These are phyloP conservation scores for Penicillium cosmopolitanum DNA, from an alignment of 495 filamentous ascomycete genomes.

Conservation along the genomic window DNA sequence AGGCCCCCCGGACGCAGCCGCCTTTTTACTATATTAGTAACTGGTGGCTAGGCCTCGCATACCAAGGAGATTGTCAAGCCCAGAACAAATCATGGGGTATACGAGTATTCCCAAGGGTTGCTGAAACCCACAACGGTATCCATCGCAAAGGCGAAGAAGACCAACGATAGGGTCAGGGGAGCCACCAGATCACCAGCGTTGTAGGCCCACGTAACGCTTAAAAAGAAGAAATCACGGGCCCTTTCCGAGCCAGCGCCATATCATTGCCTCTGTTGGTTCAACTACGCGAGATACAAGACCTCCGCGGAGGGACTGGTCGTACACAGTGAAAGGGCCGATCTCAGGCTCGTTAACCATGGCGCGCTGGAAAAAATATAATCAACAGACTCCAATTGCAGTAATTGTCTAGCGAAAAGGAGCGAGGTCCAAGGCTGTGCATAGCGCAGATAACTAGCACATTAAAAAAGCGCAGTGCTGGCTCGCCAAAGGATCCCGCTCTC, in stretches of 20 bases:
- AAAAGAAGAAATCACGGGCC: conserved; percentile 16
- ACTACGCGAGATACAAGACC: conserved; percentile 31
- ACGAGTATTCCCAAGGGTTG: not conserved
- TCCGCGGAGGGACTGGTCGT: conserved; percentile 10
- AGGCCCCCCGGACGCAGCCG: not conserved
- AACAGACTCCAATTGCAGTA: not conserved
- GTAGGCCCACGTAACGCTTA: conserved; percentile 18
- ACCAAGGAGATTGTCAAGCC: conserved; percentile 8
- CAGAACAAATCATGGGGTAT: not conserved
- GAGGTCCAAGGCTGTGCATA: not conserved
- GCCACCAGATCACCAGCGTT: conserved; percentile 22
- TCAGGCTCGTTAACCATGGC: not conserved
- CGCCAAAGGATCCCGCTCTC: conserved; percentile 50
- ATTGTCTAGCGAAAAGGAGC: conserved; percentile 3
- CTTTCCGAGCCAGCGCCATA: conserved; percentile 5
- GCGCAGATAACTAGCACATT: not conserved
- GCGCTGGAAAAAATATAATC: not conserved
- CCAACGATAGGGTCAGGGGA: conserved; percentile 8
- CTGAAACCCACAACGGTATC: conserved; percentile 17
- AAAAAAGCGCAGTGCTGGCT: conserved; percentile 23
- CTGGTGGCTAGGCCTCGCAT: conserved; percentile 1
- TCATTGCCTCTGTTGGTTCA: conserved; percentile 19
- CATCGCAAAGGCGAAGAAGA: conserved; percentile 6
- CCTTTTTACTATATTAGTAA: conserved; percentile 4
- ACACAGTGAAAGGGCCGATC: conserved; percentile 2